These are phyloP conservation scores for Knoxdaviesia capensis DNA, from an alignment of 2,329 filamentous ascomycete species.

Conservation along the genomic window DNA sequence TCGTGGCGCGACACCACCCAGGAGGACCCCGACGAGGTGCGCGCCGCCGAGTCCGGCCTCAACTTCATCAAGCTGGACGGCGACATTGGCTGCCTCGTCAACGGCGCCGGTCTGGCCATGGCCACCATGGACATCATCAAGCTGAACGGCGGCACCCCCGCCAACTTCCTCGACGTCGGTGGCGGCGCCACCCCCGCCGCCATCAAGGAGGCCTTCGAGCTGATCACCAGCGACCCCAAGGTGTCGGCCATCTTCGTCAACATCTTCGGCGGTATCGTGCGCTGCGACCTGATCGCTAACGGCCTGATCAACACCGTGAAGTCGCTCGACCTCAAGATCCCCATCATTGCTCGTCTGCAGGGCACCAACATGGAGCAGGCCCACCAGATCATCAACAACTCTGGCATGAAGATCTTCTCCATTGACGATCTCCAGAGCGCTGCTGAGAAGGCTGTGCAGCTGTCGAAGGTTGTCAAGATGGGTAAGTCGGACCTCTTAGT, in stretches of 20 bases:
- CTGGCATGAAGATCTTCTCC: constrained; percentile 97
- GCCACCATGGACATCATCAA: constrained; percentile 99
- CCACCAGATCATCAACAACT: constrained; percentile 85
- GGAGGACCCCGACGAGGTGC: constrained; percentile 94
- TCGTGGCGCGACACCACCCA: constrained; percentile 83
- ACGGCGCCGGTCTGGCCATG: constrained; percentile 98
- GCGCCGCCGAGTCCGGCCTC: constrained; percentile 79
- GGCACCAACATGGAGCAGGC: constrained; percentile 96
- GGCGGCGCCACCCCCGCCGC: constrained; percentile 92
- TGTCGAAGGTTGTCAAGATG: constrained; percentile 98
- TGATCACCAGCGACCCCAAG: constrained; percentile 96
- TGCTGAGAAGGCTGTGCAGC: constrained; percentile 94
- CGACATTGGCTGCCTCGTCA: constrained; percentile 97
- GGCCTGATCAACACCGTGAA: constrained; percentile 90
- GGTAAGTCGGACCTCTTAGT: constrained; percentile 32
- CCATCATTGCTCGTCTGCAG: constrained; percentile 91
- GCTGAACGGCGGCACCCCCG: constrained; percentile 86
- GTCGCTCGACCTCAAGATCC: constrained; percentile 86
- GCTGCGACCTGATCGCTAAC: constrained; percentile 92
- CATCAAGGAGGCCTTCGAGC: constrained; percentile 93
- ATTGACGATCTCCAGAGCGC: constrained; percentile 96
- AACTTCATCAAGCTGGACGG: constrained; percentile 99
- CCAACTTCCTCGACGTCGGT: constrained; percentile 98
- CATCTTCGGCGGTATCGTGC: constrained; percentile 98
- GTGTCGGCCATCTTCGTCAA: constrained; percentile 99